A percentile compares a stretch with the other conserved stretches of the same genome.
Conservation (phyloP, 257 asterid species). For the Solanum medicagineum region DNA sequence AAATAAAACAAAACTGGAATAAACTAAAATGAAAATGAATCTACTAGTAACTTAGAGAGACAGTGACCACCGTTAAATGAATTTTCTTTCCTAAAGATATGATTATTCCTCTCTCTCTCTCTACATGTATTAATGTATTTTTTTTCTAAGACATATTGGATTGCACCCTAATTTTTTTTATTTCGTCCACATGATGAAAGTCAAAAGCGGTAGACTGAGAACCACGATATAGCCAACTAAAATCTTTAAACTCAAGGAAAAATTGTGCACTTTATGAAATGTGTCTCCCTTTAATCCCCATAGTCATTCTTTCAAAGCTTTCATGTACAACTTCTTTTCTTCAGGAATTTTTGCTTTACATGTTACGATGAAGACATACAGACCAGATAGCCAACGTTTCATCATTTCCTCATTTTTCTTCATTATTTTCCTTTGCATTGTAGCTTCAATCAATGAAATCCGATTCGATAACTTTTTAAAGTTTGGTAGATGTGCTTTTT, state of each 20-base stretch:
- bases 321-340: constrained; percentile 1
- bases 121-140: background rate
- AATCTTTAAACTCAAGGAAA: constrained; percentile 33
- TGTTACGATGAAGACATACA: constrained; percentile 28
- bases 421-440: constrained; percentile 48
- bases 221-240: constrained; percentile 32
- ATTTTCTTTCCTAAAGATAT: background rate
- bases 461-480: constrained; percentile 34
- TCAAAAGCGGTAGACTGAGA: constrained; percentile 26
- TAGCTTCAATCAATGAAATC: constrained; percentile 63
- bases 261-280: background rate
- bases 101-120: background rate
- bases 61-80: background rate
- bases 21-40: background rate
- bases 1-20: background rate
- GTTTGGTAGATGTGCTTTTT: constrained; percentile 40
- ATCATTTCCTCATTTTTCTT: constrained; percentile 39
- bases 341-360: background rate
- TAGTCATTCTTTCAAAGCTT: background rate
- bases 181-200: constrained; percentile 18
- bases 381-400: constrained; percentile 33
- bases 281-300: background rate
- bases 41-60: background rate
- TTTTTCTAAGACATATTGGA: background rate
- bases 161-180: background rate